Conservation (phyloP, 208 protist species). For the Herpetomonas samuelpessoai region DNA sequence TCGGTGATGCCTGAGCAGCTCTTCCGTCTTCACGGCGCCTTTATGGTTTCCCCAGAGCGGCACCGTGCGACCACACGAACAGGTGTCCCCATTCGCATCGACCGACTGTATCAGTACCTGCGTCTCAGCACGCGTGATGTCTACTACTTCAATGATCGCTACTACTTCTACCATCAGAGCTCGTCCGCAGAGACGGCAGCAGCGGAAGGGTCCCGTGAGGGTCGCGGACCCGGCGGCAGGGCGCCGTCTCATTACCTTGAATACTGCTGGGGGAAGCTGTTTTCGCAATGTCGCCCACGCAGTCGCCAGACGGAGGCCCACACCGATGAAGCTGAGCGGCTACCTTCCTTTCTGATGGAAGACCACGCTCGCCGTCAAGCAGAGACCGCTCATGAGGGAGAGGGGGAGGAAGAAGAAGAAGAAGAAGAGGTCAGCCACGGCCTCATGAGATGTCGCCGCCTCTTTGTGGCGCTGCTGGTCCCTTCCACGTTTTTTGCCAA, state of each 20-base stretch:
- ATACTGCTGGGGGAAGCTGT: too few species aligned
- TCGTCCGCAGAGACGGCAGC: too few species aligned
- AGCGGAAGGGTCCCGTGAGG: too few species aligned
- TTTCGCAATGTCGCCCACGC: too few species aligned
- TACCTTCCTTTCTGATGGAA: too few species aligned
- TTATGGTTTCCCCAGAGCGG: slow-evolving; percentile 17
- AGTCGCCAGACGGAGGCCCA: neutral
- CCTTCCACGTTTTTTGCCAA: neutral
- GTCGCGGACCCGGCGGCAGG: too few species aligned
- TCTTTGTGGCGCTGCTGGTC: neutral
- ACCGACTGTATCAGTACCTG: slow-evolving; percentile 12
- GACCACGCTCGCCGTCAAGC: too few species aligned
- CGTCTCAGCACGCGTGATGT: slow-evolving; percentile 14
- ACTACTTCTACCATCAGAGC: neutral
- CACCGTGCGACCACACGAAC: slow-evolving; percentile 14
- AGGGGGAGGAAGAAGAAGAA: neutral
- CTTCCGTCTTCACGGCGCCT: slow-evolving; percentile 14
- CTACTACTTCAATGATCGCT: slow-evolving; percentile 5
- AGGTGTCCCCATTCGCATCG: slow-evolving; percentile 14
- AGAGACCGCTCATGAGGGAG: neutral
- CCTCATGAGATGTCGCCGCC: neutral
- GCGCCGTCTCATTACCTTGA: too few species aligned
- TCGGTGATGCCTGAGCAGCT: slow-evolving; percentile 1
- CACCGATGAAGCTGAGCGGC: neutral
- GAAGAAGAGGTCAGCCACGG: neutral